Conservation (phyloP, 129 eudicot genomes). For the Tagetes patula region DNA sequence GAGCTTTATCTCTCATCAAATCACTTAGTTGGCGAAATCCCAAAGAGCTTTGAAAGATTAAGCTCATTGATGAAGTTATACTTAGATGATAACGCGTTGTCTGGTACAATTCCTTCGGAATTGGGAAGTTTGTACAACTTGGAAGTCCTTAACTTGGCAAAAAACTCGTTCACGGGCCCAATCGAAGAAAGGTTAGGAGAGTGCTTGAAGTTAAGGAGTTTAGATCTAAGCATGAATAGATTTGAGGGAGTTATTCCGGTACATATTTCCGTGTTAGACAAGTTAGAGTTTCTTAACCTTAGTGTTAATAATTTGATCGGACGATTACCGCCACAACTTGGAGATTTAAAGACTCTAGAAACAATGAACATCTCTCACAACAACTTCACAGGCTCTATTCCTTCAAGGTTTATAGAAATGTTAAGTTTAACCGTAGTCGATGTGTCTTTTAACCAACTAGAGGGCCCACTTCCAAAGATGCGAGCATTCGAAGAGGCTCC, state of each 20-base stretch:
- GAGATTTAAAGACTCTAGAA: neutral
- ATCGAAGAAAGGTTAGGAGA: conserved; percentile 6
- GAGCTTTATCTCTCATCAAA: conserved; percentile 11
- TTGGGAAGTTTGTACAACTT: neutral
- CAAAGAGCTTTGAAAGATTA: conserved; percentile 8
- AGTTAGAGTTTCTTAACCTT: conserved; percentile 8
- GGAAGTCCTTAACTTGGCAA: conserved; percentile 3
- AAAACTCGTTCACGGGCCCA: neutral
- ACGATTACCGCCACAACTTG: neutral
- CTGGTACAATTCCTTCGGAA: neutral
- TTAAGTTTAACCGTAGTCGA: neutral
- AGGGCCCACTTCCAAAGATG: conserved; percentile 12
- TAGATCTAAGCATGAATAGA: conserved; percentile 1
- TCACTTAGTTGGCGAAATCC: conserved; percentile 9
- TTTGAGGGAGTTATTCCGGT: neutral
- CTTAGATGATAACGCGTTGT: conserved; percentile 1
- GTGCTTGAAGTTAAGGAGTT: conserved; percentile 9
- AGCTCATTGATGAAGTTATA: conserved; percentile 10
- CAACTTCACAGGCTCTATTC: neutral
- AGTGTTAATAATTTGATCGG: conserved; percentile 6
- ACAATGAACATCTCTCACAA: conserved; percentile 11
- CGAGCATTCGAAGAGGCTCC: conserved; percentile 9
- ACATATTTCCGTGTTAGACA: conserved; percentile 1
- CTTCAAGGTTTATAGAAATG: neutral
- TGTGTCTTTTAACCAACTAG: conserved; percentile 9